These are phyloP conservation scores for Septoria linicola DNA, from an alignment of 2,329 filamentous ascomycete species.

Conservation along the genomic window DNA sequence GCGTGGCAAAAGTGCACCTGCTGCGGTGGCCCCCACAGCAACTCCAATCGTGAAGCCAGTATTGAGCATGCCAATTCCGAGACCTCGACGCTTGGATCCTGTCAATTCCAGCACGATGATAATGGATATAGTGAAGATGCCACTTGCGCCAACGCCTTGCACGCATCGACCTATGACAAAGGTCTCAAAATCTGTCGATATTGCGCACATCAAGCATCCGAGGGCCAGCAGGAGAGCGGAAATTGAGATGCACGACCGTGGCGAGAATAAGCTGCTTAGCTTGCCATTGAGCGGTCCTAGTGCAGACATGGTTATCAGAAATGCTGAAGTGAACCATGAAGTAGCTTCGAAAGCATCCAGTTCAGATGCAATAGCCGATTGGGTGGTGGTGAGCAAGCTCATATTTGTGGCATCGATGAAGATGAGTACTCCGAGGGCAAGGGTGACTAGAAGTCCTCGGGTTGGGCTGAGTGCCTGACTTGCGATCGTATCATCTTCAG, in stretches of 20 bases:
- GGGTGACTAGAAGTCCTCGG: conserved; percentile 23
- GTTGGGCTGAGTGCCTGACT: conserved; percentile 27
- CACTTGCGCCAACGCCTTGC: conserved; percentile 67
- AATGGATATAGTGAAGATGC: conserved; percentile 69
- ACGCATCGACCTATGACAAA: conserved; percentile 70
- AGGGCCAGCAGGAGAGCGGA: conserved; percentile 59
- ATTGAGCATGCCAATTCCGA: conserved; percentile 74
- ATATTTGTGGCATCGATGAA: conserved; percentile 62
- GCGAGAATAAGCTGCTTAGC: conserved; percentile 71
- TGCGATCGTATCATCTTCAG: conserved; percentile 24
- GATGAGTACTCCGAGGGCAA: conserved; percentile 36
- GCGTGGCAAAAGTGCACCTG: conserved; percentile 61
- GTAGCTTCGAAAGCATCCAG: conserved; percentile 70
- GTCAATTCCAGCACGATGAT: conserved; percentile 76
- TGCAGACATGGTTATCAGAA: conserved; percentile 62
- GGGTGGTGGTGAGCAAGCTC: conserved; percentile 76
- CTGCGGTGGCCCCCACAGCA: conserved; percentile 68
- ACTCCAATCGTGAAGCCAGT: conserved; percentile 70
- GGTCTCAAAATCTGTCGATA: conserved; percentile 56
- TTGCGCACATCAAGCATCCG: conserved; percentile 65
- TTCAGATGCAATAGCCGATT: conserved; percentile 72
- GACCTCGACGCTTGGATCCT: conserved; percentile 63
- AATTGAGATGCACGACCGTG: conserved; percentile 63
- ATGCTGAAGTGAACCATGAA: conserved; percentile 79
- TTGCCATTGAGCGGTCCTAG: conserved; percentile 70